phyloP scores from a whole-genome alignment of 495 filamentous ascomycete genomes.

The Cairneyella variabilis region DNA sequence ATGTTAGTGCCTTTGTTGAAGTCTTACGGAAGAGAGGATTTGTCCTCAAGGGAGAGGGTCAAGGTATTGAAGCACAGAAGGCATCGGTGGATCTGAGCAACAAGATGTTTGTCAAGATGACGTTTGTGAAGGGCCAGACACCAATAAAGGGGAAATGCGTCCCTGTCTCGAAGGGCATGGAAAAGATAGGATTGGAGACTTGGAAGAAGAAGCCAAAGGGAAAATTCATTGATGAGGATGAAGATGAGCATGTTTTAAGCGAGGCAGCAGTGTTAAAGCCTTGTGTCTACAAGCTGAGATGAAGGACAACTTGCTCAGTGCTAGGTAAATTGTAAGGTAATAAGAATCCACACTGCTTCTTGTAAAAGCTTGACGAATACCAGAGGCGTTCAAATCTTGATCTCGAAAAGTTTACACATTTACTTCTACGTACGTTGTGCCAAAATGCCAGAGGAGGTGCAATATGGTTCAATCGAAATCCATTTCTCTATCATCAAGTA shows the following conservation, averaged over 20 bases:
- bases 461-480: too few relatives aligned
- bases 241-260: constrained; percentile 43
- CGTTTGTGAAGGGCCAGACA: constrained; percentile 75
- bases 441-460: too few relatives aligned
- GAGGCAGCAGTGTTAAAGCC: constrained; percentile 82
- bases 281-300: constrained; percentile 93
- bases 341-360: too few relatives aligned
- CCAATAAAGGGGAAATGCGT: constrained; percentile 64
- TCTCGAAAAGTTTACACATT: too few relatives aligned
- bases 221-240: constrained; percentile 56
- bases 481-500: too few relatives aligned
- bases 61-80: constrained; percentile 23
- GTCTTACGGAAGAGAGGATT: constrained; percentile 69
- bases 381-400: too few relatives aligned
- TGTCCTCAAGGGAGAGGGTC: constrained; percentile 54
- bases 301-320: neutral
- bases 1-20: constrained; percentile 84
- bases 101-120: constrained; percentile 98
- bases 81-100: constrained; percentile 72
- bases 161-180: constrained; percentile 33
- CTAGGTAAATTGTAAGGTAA: too few relatives aligned
- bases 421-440: too few relatives aligned
- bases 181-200: constrained; percentile 24
- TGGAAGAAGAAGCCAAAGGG: constrained; percentile 43
- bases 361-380: too few relatives aligned